Base-by-base conservation (phyloP, 495 filamentous ascomycete genomes). In the Cercophora newfieldiana region DNA sequence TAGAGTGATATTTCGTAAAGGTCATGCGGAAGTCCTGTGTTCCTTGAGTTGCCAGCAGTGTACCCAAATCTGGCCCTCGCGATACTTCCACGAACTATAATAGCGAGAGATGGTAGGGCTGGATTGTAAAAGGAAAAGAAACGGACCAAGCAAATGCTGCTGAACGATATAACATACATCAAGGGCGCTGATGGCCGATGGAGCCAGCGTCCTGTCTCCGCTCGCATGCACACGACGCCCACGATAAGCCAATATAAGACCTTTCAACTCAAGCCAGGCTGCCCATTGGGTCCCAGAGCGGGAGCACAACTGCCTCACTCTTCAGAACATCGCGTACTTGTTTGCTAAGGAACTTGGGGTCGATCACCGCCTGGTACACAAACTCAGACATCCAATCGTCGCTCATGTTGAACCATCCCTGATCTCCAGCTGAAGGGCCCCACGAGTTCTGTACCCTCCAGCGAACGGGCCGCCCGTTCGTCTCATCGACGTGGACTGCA, bases 251-350 rank as follows among this genome's bases (percentile, higher is more conserved):
- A 44, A 44, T 2, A 44, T 14, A 14, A 2, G 12, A 2, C 37
- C 18, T 31, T 7, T 29, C 71, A n/a, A n/a, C n/a, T n/a, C 70
- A 94, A 70, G 92, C 92, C 72, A 96, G 76, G 21, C 88, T 85
- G 14, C 92, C 92, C 91, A 96, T 92, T 0, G 92, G 91, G 83
- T 96, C 92, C 92, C 92, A 96, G 50, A 92, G 74, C 18, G 90
- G 88, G 65, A 96, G 76, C 47, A 91, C 85, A 59, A 87, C 85
- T 3, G 91, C 85, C 66, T 89, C 80, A 80, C 88, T 84, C 51
- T 85, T 80, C 26, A 94, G 74, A 58, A 95, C 85, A 62, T 91
- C 88, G 48, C 84, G 78, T 12, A 93, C 81, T 69, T 89, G 87
- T 59, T 85, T 82, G 18, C 77, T 76, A 30, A 95, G 83, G 69